Evolutionary conservation across 140 eudicot species (phyloP), one percentile per base, ranked within the genome.

Genomic region (Erigeron philadelphicus): DNA sequence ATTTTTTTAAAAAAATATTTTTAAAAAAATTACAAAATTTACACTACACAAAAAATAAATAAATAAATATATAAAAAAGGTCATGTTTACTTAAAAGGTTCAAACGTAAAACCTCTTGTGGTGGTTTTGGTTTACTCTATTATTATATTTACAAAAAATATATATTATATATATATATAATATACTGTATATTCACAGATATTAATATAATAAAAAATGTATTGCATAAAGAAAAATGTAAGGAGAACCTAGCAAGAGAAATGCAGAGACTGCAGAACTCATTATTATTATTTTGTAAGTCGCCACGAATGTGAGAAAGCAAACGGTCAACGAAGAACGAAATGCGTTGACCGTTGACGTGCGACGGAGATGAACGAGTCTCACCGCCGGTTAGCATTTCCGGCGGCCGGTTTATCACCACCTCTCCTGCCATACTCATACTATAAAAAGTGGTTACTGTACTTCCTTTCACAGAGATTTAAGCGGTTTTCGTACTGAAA

Each of bases 211-310:
- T 2, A 47, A 1, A 15, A 15, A 52, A 0, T n/a, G n/a, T n/a
- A n/a, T n/a, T n/a, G n/a, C 25, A 21, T 21, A 44, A 23, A 4
- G 64, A 25, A 70, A 6, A 55, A 74, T 9, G 16, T 31, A 5
- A 31, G 3, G 17, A 53, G 9, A 15, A 85, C 96, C 96, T 83
- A 23, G 96, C 77, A 6, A 88, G 87, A 7, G 88, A 75, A 58
- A 81, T 80, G 75, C 96, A 88, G 61, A 83, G 87, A 18, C 79
- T 72, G 73, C 75, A 71, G 78, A 83, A 78, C 70, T 83, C 84
- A 4, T 44, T 66, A 55, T 44, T 66, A 55, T 79, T 86, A 42
- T 8, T 63, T 11, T 9, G 46, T 2, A 50, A 70, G 38, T 72
- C 47, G 6, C 18, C 25, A 38, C 58, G 48, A 42, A 72, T 17